A percentile compares a stretch with the other conserved stretches of the same genome.
phyloP scores from a whole-genome alignment of 768 basidiomycete species.

The Boletus tomentosulus region DNA sequence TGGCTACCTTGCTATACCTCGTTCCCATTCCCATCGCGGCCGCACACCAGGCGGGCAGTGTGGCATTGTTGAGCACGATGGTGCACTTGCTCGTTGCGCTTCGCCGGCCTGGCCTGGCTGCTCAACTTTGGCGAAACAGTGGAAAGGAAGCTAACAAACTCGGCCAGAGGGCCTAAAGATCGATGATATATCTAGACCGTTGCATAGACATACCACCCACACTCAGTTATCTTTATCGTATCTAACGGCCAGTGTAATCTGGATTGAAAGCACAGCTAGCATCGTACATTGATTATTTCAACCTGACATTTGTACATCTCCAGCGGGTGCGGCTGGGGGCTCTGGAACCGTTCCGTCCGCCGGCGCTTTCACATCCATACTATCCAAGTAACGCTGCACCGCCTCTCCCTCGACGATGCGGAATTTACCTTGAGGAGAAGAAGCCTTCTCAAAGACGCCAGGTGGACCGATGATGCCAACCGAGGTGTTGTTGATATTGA shows the following conservation, averaged over 20 bases:
- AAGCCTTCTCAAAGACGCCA: conserved; percentile 52
- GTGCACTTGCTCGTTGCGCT: conserved; percentile 71
- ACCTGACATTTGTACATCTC: conserved; percentile 86
- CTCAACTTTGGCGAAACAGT: conserved; percentile 54
- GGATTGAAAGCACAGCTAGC: conserved; percentile 5
- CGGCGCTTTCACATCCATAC: conserved; percentile 70
- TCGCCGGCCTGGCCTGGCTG: conserved; percentile 63
- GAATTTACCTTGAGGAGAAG: conserved; percentile 60
- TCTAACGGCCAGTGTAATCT: neutral
- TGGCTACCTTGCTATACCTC: conserved; percentile 83
- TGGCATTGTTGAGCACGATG: conserved; percentile 79
- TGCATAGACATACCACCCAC: conserved; percentile 16
- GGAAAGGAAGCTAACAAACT: conserved; percentile 16
- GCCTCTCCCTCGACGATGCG: conserved; percentile 83
- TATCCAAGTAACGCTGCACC: conserved; percentile 69
- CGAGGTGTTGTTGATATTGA: conserved; percentile 89
- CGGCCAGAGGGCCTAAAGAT: conserved; percentile 1
- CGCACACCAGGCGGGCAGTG: conserved; percentile 92
- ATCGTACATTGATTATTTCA: conserved; percentile 32
- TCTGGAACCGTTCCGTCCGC: conserved; percentile 38
- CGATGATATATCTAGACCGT: conserved; percentile 7
- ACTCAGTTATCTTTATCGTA: conserved; percentile 21
- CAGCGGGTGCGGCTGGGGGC: conserved; percentile 38
- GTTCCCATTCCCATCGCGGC: conserved; percentile 93
- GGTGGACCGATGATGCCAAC: conserved; percentile 86